A percentile compares a stretch with the other conserved stretches of the same genome.
These are phyloP conservation scores for Osmanthus fragrans DNA, from an alignment of 257 asterid species.

Conservation along the genomic window DNA sequence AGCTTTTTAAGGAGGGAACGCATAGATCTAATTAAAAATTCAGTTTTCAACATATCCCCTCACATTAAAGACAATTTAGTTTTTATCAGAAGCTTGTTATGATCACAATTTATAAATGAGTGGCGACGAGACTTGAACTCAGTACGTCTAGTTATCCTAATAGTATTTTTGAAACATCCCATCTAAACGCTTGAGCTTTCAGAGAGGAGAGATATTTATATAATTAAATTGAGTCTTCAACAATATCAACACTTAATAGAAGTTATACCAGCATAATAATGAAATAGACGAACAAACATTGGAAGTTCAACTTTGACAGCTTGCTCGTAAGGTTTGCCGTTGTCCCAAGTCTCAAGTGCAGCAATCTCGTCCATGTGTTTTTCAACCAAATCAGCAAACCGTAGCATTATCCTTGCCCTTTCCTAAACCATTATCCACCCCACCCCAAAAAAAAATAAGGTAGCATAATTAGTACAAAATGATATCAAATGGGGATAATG, in stretches of 20 bases:
- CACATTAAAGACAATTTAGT: no score
- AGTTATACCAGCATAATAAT: conserved; percentile 75
- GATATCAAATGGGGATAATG: background rate
- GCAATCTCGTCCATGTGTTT: conserved; percentile 83
- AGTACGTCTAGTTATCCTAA: no score
- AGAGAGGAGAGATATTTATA: background rate
- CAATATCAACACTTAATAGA: background rate
- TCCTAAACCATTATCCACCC: conserved; percentile 42
- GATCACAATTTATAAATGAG: background rate
- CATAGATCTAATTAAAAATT: no score
- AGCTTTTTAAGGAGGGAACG: background rate
- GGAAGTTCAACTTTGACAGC: conserved; percentile 70
- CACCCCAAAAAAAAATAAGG: no score
- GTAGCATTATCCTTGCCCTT: conserved; percentile 65
- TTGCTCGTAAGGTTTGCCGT: conserved; percentile 80
- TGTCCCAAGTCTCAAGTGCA: conserved; percentile 90
- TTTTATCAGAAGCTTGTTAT: background rate
- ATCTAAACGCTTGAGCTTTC: background rate
- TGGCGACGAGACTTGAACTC: background rate
- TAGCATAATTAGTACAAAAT: background rate
- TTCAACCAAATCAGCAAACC: conserved; percentile 87
- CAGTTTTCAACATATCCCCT: background rate
- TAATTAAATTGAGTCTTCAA: no score
- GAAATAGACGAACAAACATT: conserved; percentile 71
- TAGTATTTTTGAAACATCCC: background rate